A percentile compares a stretch with the other conserved stretches of the same genome.
phyloP scores from a whole-genome alignment of 78 protist genomes.

The Mantamonas sphyraenae region DNA sequence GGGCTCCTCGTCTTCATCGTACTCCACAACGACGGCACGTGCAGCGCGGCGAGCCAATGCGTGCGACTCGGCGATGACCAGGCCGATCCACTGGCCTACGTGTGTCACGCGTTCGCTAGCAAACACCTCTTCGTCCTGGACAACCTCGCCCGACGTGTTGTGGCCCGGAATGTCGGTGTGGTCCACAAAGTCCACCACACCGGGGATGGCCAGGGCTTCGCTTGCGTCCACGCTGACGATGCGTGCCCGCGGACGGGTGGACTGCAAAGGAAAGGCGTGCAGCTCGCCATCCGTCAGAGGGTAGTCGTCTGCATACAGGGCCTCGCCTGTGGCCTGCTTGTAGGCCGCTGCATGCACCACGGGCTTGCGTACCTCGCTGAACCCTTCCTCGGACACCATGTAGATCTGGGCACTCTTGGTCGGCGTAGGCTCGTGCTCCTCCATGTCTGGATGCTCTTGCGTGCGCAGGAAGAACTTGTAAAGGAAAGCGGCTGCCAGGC shows the following conservation, averaged over 20 bases:
- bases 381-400: not conserved
- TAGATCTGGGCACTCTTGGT: too few species aligned
- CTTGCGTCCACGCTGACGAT: constrained; percentile 33
- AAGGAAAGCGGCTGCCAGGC: constrained; percentile 57
- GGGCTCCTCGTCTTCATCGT: constrained; percentile 35
- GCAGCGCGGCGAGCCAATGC: constrained; percentile 58
- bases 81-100: constrained; percentile 66
- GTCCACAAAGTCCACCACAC: constrained; percentile 23
- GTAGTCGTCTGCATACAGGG: constrained; percentile 62
- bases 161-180: constrained; percentile 55
- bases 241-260: constrained; percentile 43
- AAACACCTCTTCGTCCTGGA: constrained; percentile 69
- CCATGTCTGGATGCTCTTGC: too few species aligned
- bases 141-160: constrained; percentile 39
- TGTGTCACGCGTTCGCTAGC: constrained; percentile 26
- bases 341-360: constrained; percentile 37
- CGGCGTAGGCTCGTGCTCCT: too few species aligned
- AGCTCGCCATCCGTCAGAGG: constrained; percentile 1
- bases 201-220: constrained; percentile 6
- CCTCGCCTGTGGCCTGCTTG: constrained; percentile 71
- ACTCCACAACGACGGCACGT: constrained; percentile 51
- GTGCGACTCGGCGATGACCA: constrained; percentile 66
- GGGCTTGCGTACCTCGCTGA: not conserved
- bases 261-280: constrained; percentile 48
- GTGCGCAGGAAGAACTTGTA: constrained; percentile 65